A percentile compares a stretch with the other conserved stretches of the same genome.
These are phyloP conservation scores for Trematosphaeria pertusa DNA, from an alignment of 2,329 filamentous ascomycete species.

Conservation along the genomic window DNA sequence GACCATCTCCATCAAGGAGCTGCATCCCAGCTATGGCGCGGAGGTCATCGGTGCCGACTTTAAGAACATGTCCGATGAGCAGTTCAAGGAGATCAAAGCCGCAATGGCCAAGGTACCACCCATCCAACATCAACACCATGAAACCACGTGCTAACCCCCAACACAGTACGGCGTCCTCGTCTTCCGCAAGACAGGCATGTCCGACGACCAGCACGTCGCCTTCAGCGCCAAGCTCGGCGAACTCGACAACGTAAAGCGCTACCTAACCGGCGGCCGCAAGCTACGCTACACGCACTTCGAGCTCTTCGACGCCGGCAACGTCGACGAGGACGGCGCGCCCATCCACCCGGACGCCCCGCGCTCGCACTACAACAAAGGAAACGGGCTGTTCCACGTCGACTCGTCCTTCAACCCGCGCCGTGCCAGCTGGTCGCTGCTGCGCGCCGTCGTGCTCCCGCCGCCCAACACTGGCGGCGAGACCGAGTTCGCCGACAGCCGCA, in stretches of 20 bases:
- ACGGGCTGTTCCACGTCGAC: constrained; percentile 37
- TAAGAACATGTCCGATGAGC: constrained; percentile 38
- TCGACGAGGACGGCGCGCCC: constrained; percentile 56
- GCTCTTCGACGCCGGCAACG: constrained; percentile 66
- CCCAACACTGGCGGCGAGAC: constrained; percentile 32
- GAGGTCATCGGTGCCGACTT: constrained; percentile 50
- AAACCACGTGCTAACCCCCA: not conserved
- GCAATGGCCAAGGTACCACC: constrained; percentile 45
- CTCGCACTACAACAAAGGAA: constrained; percentile 51
- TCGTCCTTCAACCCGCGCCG: constrained; percentile 39
- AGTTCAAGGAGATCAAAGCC: constrained; percentile 45
- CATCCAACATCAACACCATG: not conserved
- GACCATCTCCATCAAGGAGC: constrained; percentile 39
- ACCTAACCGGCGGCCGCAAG: constrained; percentile 55
- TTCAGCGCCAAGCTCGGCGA: constrained; percentile 62
- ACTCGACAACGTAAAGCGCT: constrained; percentile 62
- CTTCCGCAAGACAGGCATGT: constrained; percentile 59
- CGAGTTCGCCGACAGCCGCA: constrained; percentile 34
- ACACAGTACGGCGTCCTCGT: constrained; percentile 59
- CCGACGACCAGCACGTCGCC: constrained; percentile 59
- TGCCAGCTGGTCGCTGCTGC: constrained; percentile 30
- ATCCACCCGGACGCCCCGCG: constrained; percentile 52
- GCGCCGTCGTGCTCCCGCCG: constrained; percentile 31
- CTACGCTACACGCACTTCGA: constrained; percentile 58
- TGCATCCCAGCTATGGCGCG: constrained; percentile 49